Evolutionary conservation across 2,329 filamentous ascomycete genomes (phyloP), one percentile per base, ranked within the genome.

Genomic region (Rosellinia necatrix): DNA sequence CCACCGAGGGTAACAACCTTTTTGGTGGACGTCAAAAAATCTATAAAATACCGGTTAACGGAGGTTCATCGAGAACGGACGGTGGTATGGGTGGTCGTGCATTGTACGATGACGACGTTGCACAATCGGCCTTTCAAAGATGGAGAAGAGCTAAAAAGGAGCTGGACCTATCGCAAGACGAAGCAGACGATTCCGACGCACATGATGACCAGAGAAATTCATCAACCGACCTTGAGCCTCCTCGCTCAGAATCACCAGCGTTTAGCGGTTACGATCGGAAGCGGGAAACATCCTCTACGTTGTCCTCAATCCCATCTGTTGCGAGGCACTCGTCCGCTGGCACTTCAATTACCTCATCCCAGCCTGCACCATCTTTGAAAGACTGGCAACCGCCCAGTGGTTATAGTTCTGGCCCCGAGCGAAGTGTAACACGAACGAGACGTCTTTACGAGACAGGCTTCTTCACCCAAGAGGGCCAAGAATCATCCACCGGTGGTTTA

Each of bases 11-110:
- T 41, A 99, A 97, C 70, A 89, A 90, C 64, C 74, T 99, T 53
- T 99, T 99, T 73, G 94, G 94, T 54, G 94, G 94, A 13, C 86
- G 94, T 40, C 94, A 97, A 71, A 97, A 97, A 76, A 88, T 97
- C 32, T 97, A 96, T 74, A 92, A 91, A 72, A 90, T 96, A 61
- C 81, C 89, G 0, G 78, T 77, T 3, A 79, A 80, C 22, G 72
- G 72, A 17, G 69, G 70, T 12, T 69, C 71, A 38, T 78, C 78
- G 2, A 76, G 78, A 29, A 78, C 75, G 5, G 69, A 66, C 13
- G 76, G 78, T 17, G 81, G 79, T 41, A 83, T 90, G 78, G 76
- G 79, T 41, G 89, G 82, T 21, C 87, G 84, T 61, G 81, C 86
- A 0, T 72, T 96, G 2, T 97, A 97, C 68, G 92, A 96, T 22